phyloP scores from a whole-genome alignment of 2,329 filamentous ascomycete species.

The Alternaria gaisen region DNA sequence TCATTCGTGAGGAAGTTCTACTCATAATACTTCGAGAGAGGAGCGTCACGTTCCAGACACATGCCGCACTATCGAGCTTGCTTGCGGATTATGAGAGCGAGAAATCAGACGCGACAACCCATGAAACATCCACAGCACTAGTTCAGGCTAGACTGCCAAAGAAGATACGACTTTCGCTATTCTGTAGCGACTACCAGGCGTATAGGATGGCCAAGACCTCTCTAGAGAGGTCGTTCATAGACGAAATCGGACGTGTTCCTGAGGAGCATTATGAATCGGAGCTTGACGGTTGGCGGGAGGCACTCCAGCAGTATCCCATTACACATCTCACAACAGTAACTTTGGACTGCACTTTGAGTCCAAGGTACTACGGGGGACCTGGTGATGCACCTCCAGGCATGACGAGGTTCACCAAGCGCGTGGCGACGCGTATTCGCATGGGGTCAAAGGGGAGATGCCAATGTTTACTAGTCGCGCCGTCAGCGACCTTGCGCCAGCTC shows the following conservation, averaged over 20 bases:
- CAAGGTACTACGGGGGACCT: constrained; percentile 1
- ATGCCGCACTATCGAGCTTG: background rate
- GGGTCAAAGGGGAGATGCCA: constrained; percentile 3
- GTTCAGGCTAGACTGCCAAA: background rate
- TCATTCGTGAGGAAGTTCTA: constrained; percentile 3
- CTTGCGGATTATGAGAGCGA: background rate
- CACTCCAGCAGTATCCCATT: background rate
- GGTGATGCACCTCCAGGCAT: constrained; percentile 3
- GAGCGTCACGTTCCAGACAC: constrained; percentile 8
- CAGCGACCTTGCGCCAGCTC: background rate
- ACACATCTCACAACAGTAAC: constrained; percentile 1
- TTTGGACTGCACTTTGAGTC: constrained; percentile 2
- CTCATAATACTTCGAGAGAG: background rate
- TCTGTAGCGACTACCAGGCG: background rate
- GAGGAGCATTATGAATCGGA: background rate
- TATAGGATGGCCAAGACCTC: background rate
- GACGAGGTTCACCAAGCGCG: background rate
- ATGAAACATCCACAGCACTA: background rate
- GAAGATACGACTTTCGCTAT: constrained; percentile 1
- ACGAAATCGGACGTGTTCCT: background rate
- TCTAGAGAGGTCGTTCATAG: background rate
- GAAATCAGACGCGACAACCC: background rate
- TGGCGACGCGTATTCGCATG: constrained; percentile 1
- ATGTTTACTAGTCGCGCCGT: constrained; percentile 2
- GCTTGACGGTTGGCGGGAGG: constrained; percentile 4